These are phyloP conservation scores for Leccinum aurantiacum DNA, from an alignment of 768 basidiomycete species.

Conservation along the genomic window DNA sequence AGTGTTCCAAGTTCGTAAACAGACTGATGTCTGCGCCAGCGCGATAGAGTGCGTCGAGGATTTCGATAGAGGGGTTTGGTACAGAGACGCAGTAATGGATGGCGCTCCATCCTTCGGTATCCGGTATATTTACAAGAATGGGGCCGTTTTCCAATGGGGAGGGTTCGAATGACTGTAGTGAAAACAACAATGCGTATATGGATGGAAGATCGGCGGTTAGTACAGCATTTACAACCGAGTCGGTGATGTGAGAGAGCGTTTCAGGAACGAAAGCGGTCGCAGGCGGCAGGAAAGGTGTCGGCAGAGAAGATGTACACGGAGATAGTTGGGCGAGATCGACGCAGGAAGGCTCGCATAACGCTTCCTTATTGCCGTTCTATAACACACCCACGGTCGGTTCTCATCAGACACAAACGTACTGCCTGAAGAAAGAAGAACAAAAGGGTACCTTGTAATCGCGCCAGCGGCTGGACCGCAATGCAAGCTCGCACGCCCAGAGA, in stretches of 20 bases:
- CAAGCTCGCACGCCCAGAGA: slow-evolving; percentile 69
- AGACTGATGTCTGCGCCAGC: slow-evolving; percentile 75
- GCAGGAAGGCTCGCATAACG: slow-evolving; percentile 25
- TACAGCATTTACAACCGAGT: slow-evolving; percentile 56
- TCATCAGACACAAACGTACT: slow-evolving; percentile 1
- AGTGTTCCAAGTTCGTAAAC: slow-evolving; percentile 63
- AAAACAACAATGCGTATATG: slow-evolving; percentile 57
- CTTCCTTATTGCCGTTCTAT: slow-evolving; percentile 35
- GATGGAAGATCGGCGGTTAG: slow-evolving; percentile 48
- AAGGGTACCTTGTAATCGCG: slow-evolving; percentile 56
- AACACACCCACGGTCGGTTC: slow-evolving; percentile 3
- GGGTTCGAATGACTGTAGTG: slow-evolving; percentile 44
- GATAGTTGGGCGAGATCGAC: slow-evolving; percentile 27
- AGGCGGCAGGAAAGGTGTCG: slow-evolving; percentile 31
- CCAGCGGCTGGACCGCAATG: slow-evolving; percentile 60
- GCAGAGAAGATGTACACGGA: slow-evolving; percentile 22
- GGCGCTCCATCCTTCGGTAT: slow-evolving; percentile 68
- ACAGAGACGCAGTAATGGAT: slow-evolving; percentile 68
- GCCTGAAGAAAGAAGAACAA: slow-evolving; percentile 3
- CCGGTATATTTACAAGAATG: slow-evolving; percentile 66
- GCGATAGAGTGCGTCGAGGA: slow-evolving; percentile 69
- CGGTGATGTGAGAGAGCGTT: slow-evolving; percentile 43
- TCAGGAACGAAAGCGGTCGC: slow-evolving; percentile 38
- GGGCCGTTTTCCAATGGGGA: slow-evolving; percentile 40
- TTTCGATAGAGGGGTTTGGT: slow-evolving; percentile 53